Evolutionary conservation across 768 basidiomycete species (phyloP), one percentile per base, ranked within the genome.

Genomic region (Auriculariales sp.): DNA sequence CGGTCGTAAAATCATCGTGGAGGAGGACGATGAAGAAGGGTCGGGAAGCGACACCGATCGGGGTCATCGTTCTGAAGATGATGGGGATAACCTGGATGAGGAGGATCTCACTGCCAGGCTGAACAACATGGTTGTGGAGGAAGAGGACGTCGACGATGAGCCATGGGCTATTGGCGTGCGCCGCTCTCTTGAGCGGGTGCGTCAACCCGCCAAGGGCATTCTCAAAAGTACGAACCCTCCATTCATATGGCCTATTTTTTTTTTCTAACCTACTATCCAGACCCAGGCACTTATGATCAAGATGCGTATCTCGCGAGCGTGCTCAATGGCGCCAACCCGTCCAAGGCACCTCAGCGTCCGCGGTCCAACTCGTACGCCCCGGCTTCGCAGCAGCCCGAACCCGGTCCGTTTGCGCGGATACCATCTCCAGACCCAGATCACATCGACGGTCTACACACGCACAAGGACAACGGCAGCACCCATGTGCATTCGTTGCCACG

Each of bases 391-490:
- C 70, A 71, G 31, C 73, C 69, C 45, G 77, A 80, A 55, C 67
- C 79, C 19, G 87, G 87, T 25, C 88, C 88, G 4, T 71, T 92
- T 34, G 83, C 87, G 28, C 81, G 77, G 49, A 80, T 92, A 52
- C 87, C 88, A 47, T 77, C 81, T 4, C 81, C 85, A 2, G 85
- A 92, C 59, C 84, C 87, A 48, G 84, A 83, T 60, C 81, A 85
- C 55, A 90, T 87, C 55, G 90, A 86, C 56, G 89, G 83, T n/a
- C 72, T 92, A 51, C 83, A 86, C 55, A 73, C 22, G 11, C 39
- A 44, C 3, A 44, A 44, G 39, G 17, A 19, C 15, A 12, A 19
- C 39, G 22, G 11, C 10, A 44, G 15, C 19, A 5, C 39, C 4
- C 39, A 44, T 15, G 22, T n/a, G n/a, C n/a, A n/a, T n/a, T n/a